Evolutionary conservation across 306 rosid species (phyloP).

Genomic region (Pyrus pyrifolia): DNA sequence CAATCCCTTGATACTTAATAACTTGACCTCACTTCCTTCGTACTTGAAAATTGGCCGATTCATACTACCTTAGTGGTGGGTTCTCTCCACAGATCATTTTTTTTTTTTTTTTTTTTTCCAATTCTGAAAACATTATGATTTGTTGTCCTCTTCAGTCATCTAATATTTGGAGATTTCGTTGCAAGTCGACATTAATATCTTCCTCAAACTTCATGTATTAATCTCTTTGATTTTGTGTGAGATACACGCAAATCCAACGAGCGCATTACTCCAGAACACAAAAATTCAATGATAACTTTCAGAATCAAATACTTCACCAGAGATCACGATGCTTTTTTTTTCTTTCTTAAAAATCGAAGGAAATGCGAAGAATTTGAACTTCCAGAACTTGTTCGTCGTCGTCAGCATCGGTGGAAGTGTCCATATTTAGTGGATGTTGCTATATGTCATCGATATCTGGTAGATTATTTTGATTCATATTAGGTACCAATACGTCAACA

Average conservation of each 20-base stretch:
- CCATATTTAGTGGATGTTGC: too few species aligned
- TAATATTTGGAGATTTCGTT: neutral
- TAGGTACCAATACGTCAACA: too few species aligned
- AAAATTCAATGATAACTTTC: neutral
- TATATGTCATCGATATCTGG: neutral
- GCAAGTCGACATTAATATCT: neutral
- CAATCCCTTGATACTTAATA: too few species aligned
- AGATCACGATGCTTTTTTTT: neutral
- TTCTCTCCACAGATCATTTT: too few species aligned
- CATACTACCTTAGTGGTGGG: neutral
- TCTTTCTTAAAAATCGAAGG: neutral
- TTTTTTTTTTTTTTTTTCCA: neutral
- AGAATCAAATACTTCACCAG: neutral
- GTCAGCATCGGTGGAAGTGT: neutral
- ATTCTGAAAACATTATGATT: neutral
- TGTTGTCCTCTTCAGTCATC: neutral
- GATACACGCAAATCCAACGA: neutral
- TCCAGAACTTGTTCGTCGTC: neutral
- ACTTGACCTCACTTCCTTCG: too few species aligned
- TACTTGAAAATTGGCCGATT: neutral
- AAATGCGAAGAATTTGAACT: neutral
- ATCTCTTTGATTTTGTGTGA: neutral
- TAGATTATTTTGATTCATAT: neutral
- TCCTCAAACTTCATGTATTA: too few species aligned
- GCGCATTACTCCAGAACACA: too few species aligned